These are phyloP conservation scores for Ophiostoma himal-ulmi DNA, from an alignment of 2,329 filamentous ascomycete species.

Conservation along the genomic window DNA sequence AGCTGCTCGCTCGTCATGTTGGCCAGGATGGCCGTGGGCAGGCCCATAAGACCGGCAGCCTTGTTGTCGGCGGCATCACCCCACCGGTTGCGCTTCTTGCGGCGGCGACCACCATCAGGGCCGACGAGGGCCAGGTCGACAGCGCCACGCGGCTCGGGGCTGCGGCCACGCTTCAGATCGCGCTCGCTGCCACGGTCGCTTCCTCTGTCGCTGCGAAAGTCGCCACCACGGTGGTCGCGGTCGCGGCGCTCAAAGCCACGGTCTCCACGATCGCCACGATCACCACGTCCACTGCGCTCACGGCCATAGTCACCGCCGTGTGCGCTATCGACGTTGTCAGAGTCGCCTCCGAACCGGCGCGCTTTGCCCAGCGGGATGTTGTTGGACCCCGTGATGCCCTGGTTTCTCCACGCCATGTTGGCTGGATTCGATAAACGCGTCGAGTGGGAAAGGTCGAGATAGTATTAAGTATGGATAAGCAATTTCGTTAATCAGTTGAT, in stretches of 20 bases:
- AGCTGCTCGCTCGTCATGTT: constrained; percentile 99
- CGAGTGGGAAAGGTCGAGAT: background rate
- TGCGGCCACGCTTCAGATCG: constrained; percentile 80
- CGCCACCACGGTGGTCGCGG: constrained; percentile 34
- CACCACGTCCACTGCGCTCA: constrained; percentile 8
- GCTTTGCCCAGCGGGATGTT: constrained; percentile 89
- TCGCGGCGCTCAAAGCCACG: constrained; percentile 15
- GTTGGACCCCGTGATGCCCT: constrained; percentile 94
- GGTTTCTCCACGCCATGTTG: constrained; percentile 60
- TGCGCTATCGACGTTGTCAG: constrained; percentile 35
- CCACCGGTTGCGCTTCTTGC: constrained; percentile 99
- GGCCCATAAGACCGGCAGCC: constrained; percentile 92
- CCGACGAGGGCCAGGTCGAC: background rate
- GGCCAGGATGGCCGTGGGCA: constrained; percentile 91
- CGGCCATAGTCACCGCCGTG: constrained; percentile 16
- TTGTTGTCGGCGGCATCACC: constrained; percentile 97
- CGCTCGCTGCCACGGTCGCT: constrained; percentile 38
- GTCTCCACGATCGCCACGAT: constrained; percentile 25
- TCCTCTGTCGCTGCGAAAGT: constrained; percentile 34
- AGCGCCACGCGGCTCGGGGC: constrained; percentile 66
- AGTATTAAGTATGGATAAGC: background rate
- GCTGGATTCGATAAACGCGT: background rate
- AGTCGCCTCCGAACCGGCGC: constrained; percentile 67
- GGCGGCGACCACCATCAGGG: constrained; percentile 8
- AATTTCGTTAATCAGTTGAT: background rate